phyloP scores from a whole-genome alignment of 345 rosid species.

The Arabis hirsuta region DNA sequence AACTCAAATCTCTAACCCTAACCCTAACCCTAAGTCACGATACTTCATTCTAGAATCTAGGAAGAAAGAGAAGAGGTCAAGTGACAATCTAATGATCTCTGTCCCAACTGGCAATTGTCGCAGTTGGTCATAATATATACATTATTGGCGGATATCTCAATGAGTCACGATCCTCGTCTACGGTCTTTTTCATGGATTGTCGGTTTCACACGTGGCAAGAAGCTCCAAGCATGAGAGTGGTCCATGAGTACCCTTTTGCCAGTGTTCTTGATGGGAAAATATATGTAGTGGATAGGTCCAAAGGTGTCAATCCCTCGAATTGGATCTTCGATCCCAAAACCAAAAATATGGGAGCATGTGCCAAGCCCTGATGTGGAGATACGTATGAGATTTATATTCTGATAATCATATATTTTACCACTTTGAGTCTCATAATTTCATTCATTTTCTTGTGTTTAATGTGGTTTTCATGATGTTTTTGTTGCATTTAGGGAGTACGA shows the following conservation, averaged over 20 bases:
- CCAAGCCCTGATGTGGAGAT: neutral
- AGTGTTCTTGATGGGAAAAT: constrained; percentile 54
- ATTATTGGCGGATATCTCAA: constrained; percentile 47
- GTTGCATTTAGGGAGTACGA: too few relatives aligned
- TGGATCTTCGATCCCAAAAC: constrained; percentile 58
- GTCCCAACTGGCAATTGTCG: too few relatives aligned
- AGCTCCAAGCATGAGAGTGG: constrained; percentile 53
- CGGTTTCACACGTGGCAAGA: constrained; percentile 58
- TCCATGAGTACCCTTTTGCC: constrained; percentile 47
- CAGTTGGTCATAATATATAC: constrained; percentile 47
- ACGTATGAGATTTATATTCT: neutral
- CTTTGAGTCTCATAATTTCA: too few relatives aligned
- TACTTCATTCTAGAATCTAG: too few relatives aligned
- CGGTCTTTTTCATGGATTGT: constrained; percentile 69
- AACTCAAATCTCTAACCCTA: neutral
- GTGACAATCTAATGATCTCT: too few relatives aligned
- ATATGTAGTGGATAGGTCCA: constrained; percentile 65
- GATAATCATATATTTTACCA: too few relatives aligned
- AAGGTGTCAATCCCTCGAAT: constrained; percentile 49
- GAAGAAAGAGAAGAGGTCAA: too few relatives aligned
- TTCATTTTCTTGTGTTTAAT: too few relatives aligned
- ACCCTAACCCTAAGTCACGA: too few relatives aligned
- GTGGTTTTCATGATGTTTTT: too few relatives aligned
- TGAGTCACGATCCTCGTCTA: constrained; percentile 45
- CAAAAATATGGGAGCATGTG: constrained; percentile 35